phyloP scores from a whole-genome alignment of 768 basidiomycete genomes.

The Fibroporia radiculosa region DNA sequence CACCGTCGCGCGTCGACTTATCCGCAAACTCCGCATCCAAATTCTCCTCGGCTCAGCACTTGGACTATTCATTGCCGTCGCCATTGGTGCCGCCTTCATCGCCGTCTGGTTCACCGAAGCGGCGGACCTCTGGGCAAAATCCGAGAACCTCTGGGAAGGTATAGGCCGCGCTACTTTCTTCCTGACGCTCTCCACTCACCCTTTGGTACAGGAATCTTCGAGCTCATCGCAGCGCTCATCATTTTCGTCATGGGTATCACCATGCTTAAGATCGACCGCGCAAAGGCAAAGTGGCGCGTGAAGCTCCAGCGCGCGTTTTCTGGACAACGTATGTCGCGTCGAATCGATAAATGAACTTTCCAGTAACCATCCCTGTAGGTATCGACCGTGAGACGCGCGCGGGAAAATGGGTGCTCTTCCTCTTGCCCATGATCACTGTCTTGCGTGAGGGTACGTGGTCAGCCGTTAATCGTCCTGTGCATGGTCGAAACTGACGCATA shows the following conservation, averaged over 20 bases:
- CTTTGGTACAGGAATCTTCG: constrained; percentile 47
- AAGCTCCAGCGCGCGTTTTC: constrained; percentile 80
- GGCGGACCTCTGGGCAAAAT: constrained; percentile 70
- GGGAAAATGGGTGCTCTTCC: constrained; percentile 82
- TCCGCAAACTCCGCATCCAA: constrained; percentile 67
- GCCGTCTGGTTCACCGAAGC: constrained; percentile 94
- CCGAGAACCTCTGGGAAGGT: constrained; percentile 95
- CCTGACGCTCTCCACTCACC: background rate
- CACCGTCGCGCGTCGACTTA: constrained; percentile 30
- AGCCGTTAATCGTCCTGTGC: background rate
- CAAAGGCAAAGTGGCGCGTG: constrained; percentile 90
- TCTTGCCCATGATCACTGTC: constrained; percentile 87
- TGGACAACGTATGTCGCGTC: constrained; percentile 35
- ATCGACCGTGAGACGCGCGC: constrained; percentile 42
- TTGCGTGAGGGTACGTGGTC: constrained; percentile 68
- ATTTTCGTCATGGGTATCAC: constrained; percentile 91
- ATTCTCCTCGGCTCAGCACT: constrained; percentile 67
- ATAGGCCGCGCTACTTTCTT: constrained; percentile 21
- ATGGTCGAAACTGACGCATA: too few relatives aligned
- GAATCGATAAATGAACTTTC: background rate
- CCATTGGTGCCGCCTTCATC: constrained; percentile 88
- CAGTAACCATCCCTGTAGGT: constrained; percentile 20
- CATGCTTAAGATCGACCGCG: constrained; percentile 93
- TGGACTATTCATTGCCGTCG: constrained; percentile 73
- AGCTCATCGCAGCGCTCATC: constrained; percentile 66